Percentiles rank a stretch among this genome's conserved stretches.
phyloP scores from a whole-genome alignment of 2,329 filamentous ascomycete genomes.

The Ampelomyces quisqualis region DNA sequence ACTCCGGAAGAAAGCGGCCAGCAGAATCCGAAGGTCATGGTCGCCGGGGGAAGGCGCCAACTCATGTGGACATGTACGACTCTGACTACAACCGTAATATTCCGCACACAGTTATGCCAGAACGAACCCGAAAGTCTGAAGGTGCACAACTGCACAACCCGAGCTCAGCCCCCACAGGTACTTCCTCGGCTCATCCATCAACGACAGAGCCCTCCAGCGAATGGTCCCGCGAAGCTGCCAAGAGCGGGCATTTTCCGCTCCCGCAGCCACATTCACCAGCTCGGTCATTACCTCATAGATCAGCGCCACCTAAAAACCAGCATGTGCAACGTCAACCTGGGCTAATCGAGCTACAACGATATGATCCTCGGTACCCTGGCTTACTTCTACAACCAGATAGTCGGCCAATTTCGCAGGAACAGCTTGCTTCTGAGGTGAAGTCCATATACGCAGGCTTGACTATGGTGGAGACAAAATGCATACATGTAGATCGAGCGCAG shows the following conservation, averaged over 20 bases:
- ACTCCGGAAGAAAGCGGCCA: slow-evolving; percentile 30
- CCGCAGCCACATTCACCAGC: slow-evolving; percentile 15
- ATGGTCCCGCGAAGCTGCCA: slow-evolving; percentile 24
- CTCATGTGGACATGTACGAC: slow-evolving; percentile 27
- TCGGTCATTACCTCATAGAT: slow-evolving; percentile 14
- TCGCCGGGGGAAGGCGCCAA: slow-evolving; percentile 27
- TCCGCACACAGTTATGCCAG: slow-evolving; percentile 14
- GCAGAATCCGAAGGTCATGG: slow-evolving; percentile 31
- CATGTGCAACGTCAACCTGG: slow-evolving; percentile 24
- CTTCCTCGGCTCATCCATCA: slow-evolving; percentile 19
- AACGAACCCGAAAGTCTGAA: slow-evolving; percentile 20
- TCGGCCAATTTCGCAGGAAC: slow-evolving; percentile 70
- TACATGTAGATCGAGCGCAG: slow-evolving; percentile 72
- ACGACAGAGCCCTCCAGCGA: slow-evolving; percentile 29
- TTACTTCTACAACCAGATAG: slow-evolving; percentile 62
- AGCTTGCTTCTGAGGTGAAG: slow-evolving; percentile 78
- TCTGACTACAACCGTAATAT: slow-evolving; percentile 29
- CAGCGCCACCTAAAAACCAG: slow-evolving; percentile 12
- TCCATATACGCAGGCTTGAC: slow-evolving; percentile 80
- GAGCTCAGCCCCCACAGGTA: slow-evolving; percentile 16
- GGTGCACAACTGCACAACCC: slow-evolving; percentile 27
- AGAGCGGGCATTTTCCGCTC: slow-evolving; percentile 18
- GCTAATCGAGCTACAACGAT: slow-evolving; percentile 39
- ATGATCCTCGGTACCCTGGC: slow-evolving; percentile 39
- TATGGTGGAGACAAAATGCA: slow-evolving; percentile 85